Conservation (phyloP, 2,329 filamentous ascomycete genomes). For the Aspergillus sp. region DNA sequence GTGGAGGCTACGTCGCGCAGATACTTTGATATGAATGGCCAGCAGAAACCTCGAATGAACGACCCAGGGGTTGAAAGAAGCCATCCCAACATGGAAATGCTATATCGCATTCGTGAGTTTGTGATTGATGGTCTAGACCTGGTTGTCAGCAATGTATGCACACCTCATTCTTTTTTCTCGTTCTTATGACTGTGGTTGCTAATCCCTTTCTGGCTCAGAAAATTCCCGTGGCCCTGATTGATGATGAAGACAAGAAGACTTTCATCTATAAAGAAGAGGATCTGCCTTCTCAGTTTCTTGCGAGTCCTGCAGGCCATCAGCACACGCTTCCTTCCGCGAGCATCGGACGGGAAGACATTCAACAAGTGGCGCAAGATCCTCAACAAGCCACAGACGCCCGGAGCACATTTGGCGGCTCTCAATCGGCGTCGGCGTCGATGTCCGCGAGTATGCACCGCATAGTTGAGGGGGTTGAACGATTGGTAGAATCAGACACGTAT, state of each 20-base stretch:
- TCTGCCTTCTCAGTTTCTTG: slow-evolving; percentile 50
- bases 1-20: slow-evolving; percentile 50
- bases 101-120: slow-evolving; percentile 64
- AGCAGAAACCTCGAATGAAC: slow-evolving; percentile 53
- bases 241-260: slow-evolving; percentile 42
- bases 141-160: slow-evolving; percentile 48
- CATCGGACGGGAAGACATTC: slow-evolving; percentile 43
- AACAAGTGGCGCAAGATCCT: slow-evolving; percentile 25
- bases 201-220: slow-evolving; percentile 31
- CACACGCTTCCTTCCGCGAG: slow-evolving; percentile 40
- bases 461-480: slow-evolving; percentile 38
- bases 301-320: slow-evolving; percentile 44
- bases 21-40: slow-evolving; percentile 49
- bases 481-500: slow-evolving; percentile 42
- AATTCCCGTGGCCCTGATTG: slow-evolving; percentile 50
- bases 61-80: slow-evolving; percentile 53
- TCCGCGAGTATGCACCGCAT: slow-evolving; percentile 43
- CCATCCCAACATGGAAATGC: slow-evolving; percentile 63
- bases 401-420: slow-evolving; percentile 41
- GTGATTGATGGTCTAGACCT: slow-evolving; percentile 61
- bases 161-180: slow-evolving; percentile 8
- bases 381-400: slow-evolving; percentile 27
- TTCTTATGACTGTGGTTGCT: slow-evolving; percentile 5
- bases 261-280: slow-evolving; percentile 57
- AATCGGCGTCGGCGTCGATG: slow-evolving; percentile 48